Conservation (phyloP, 2,329 filamentous ascomycete genomes). For the Pseudodiploospora longispora region DNA sequence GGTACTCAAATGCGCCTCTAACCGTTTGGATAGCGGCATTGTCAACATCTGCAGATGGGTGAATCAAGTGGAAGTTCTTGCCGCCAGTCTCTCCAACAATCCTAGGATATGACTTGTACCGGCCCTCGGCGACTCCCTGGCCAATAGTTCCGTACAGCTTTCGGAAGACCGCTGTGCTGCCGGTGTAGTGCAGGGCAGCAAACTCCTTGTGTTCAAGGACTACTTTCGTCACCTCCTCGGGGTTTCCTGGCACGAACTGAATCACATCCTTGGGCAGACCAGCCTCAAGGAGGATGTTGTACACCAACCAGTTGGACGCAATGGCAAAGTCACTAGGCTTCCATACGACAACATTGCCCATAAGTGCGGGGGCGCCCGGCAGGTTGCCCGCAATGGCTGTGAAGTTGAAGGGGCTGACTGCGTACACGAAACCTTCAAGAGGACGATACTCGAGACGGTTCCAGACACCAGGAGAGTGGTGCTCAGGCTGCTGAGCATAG, state of each 20-base stretch:
- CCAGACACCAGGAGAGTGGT: slow-evolving; percentile 80
- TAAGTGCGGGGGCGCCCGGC: slow-evolving; percentile 70
- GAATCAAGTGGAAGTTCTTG: slow-evolving; percentile 87
- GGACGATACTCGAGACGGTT: slow-evolving; percentile 85
- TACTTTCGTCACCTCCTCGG: slow-evolving; percentile 71
- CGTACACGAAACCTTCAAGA: slow-evolving; percentile 92
- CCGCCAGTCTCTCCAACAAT: slow-evolving; percentile 87
- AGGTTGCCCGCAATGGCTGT: slow-evolving; percentile 90
- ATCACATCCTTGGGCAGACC: slow-evolving; percentile 85
- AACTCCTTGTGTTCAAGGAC: slow-evolving; percentile 74
- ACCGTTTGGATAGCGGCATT: slow-evolving; percentile 78
- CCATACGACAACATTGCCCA: slow-evolving; percentile 94
- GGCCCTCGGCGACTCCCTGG: slow-evolving; percentile 68
- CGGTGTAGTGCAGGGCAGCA: slow-evolving; percentile 89
- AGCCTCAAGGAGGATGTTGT: slow-evolving; percentile 84
- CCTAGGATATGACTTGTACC: slow-evolving; percentile 77
- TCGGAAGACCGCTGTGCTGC: slow-evolving; percentile 86
- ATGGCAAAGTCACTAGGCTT: slow-evolving; percentile 90
- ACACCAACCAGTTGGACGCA: slow-evolving; percentile 83
- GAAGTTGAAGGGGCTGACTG: slow-evolving; percentile 93
- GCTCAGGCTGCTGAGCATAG: slow-evolving; percentile 77
- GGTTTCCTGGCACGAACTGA: slow-evolving; percentile 86
- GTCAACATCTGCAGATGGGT: slow-evolving; percentile 65
- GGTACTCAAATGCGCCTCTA: slow-evolving; percentile 82
- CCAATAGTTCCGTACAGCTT: slow-evolving; percentile 82